phyloP scores from a whole-genome alignment of 2,329 filamentous ascomycete genomes.

The Botrytis cinerea region DNA sequence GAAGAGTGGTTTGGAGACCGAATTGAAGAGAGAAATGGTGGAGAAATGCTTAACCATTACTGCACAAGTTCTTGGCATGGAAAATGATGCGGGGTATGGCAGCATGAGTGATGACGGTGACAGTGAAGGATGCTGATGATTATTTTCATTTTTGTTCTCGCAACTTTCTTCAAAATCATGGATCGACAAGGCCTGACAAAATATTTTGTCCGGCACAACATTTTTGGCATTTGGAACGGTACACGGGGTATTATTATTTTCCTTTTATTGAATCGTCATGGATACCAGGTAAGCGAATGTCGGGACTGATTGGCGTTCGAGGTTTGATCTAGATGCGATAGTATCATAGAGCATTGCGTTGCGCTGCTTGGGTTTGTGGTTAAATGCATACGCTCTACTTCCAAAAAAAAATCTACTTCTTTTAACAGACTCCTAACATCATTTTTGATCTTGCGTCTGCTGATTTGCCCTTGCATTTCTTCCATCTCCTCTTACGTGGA shows the following conservation, averaged over 20 bases:
- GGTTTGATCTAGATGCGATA: slow-evolving; percentile 19
- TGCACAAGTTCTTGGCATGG: slow-evolving; percentile 60
- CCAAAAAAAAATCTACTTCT: slow-evolving; percentile 1
- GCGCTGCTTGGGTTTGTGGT: background rate
- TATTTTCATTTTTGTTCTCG: background rate
- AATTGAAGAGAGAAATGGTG: slow-evolving; percentile 56
- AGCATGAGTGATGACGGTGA: slow-evolving; percentile 52
- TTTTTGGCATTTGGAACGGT: background rate
- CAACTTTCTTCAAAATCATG: background rate
- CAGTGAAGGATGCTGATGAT: slow-evolving; percentile 37
- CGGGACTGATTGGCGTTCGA: slow-evolving; percentile 15
- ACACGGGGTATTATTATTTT: background rate
- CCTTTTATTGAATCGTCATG: background rate
- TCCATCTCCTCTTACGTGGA: background rate
- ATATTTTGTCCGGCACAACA: background rate
- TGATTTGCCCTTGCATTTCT: background rate
- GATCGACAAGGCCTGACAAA: background rate
- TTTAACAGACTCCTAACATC: background rate
- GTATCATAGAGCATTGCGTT: slow-evolving; percentile 12
- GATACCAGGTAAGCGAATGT: slow-evolving; percentile 15
- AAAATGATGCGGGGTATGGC: slow-evolving; percentile 61
- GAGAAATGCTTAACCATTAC: slow-evolving; percentile 58
- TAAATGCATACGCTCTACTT: background rate
- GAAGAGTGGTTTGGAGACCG: slow-evolving; percentile 52
- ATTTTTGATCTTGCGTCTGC: too few species aligned